phyloP scores from a whole-genome alignment of 371 early-diverging fungal genomes.

The Actinomucor elegans region DNA sequence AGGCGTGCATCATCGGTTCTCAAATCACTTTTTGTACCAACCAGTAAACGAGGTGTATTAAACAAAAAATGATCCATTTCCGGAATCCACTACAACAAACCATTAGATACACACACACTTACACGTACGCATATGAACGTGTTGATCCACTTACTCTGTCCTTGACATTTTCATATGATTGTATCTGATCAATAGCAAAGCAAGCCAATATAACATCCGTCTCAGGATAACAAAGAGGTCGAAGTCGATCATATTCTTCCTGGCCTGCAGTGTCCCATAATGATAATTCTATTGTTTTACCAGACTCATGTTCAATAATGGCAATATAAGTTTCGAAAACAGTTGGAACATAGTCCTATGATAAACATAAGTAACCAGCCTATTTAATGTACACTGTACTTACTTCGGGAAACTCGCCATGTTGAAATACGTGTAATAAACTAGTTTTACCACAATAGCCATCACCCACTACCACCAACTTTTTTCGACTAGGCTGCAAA shows the following conservation, averaged over 20 bases:
- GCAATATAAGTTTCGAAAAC: conserved; percentile 83
- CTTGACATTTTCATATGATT: conserved; percentile 42
- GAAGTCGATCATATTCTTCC: conserved; percentile 54
- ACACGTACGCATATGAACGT: too few species aligned
- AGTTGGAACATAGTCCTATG: conserved; percentile 53
- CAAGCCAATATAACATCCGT: conserved; percentile 49
- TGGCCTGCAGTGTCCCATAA: conserved; percentile 89
- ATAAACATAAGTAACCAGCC: too few species aligned
- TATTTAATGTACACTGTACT: neutral
- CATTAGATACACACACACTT: neutral
- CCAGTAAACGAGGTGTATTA: conserved; percentile 22
- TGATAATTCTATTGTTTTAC: conserved; percentile 73
- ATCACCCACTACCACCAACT: conserved; percentile 77
- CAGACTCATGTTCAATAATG: conserved; percentile 71
- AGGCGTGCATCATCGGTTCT: conserved; percentile 9
- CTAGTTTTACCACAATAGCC: conserved; percentile 72
- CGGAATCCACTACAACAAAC: conserved; percentile 15
- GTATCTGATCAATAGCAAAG: conserved; percentile 47
- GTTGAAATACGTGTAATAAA: conserved; percentile 60
- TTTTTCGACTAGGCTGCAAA: conserved; percentile 28
- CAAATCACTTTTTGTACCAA: conserved; percentile 21
- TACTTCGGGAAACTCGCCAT: conserved; percentile 62
- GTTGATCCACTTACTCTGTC: conserved; percentile 24
- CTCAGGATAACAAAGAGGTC: conserved; percentile 50
- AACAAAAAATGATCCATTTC: conserved; percentile 26